Base-by-base conservation (phyloP, 2,329 filamentous ascomycete genomes). In the Cytospora piceae region DNA sequence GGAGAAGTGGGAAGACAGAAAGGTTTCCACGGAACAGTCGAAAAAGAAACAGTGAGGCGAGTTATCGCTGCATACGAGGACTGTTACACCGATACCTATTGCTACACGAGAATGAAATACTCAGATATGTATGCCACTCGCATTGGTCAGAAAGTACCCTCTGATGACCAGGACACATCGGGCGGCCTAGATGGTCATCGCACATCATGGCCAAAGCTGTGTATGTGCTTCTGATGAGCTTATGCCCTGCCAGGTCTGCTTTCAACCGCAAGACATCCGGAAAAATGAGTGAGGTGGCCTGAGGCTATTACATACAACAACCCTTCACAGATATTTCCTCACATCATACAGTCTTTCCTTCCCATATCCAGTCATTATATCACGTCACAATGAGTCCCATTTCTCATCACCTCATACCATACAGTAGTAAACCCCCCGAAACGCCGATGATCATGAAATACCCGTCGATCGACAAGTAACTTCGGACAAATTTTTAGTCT, bases 1-100 rank as follows among this genome's bases (percentile, higher is more conserved):
- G 94, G 92, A 94, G 78, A 90, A 91, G 75, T 98, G 94, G 93
- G 89, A 94, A 76, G 81, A 82, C 58, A 78, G 73, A 70, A 81
- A 80, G 70, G 77, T 71, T 20, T 67, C 71, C 61, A 72, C 74
- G 64, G 72, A 72, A 20, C 22, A 42, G 9, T 56, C 55, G n/a
- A 66, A 42, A 34, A 79, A 75, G 69, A 74, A 72, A 49, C 78
- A 74, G 65, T 78, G 75, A 7, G 29, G n/a, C n/a, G 12, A 15
- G 11, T 24, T 29, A 20, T n/a, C 22, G 22, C 29, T 24, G 8
- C 22, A 9, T 3, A 31, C 3, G 20, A 6, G 6, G 8, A 46
- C 24, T 20, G 5, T 14, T 24, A 12, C 32, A 24, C 20, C 7
- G 24, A 22, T 39, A 20, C 24, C 22, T 14, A 6, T 12, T 37